Base-by-base conservation (phyloP, 805 yeast species). In the Priceomyces medius region DNA sequence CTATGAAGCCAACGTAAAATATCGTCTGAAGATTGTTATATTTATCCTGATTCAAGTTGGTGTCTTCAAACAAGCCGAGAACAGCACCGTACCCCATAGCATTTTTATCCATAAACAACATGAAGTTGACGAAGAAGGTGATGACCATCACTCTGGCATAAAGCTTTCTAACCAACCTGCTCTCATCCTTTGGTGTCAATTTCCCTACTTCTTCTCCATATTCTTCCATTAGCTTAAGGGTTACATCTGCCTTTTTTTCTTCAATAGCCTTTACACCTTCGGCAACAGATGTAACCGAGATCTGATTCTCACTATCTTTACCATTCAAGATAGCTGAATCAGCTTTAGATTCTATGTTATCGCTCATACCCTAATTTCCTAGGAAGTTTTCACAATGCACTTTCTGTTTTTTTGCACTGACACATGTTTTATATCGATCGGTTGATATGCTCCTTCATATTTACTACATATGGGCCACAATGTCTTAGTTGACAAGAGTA, bases 61-160 rank as follows among this genome's bases (percentile, higher is more conserved):
- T 74, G 42, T 72, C 78, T 6, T 61, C 68, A 56, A 65, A 74
- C 20, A 78, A 55, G 1, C 73, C 81, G 38, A 76, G 62, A 37
- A 76, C 64, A 0, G 79, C 63, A 12, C 75, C 67, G 49, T 74
- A 78, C 0, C 77, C 67, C 33, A 76, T 48, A 3, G 79, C 70
- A 3, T 76, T 77, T 48, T 78, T 78, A 54, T 77, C 82, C 54
- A 75, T 67, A 50, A 71, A 76, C 40, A 75, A 55, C n/a, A 71
- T 42, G 35, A 60, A 48, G 67, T 70, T 39, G 35, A 65, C 37
- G 56, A 65, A 16, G 63, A 65, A 50, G 3, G 37, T 29, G 6
- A 41, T 21, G 13, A 18, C 31, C 4, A 40, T 14, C 19, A 40
- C 39, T 20, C 34, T 16, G 12, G 18, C 19, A 20, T 18, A 16